Evolutionary conservation across 371 early-diverging fungal genomes (phyloP).

Genomic region (Chytridium lagenaria): DNA sequence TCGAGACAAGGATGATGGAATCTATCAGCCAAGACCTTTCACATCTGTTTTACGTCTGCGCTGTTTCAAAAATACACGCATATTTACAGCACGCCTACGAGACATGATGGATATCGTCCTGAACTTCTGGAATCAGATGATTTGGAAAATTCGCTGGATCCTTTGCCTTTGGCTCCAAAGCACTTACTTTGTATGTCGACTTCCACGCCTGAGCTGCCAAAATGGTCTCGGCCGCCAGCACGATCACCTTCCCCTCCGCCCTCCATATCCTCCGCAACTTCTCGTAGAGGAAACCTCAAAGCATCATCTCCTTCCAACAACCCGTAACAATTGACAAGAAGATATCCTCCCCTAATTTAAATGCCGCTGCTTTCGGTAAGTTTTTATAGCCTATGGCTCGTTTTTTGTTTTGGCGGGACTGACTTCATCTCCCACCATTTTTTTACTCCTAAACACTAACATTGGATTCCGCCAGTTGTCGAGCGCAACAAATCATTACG

Average conservation of each 20-base stretch:
- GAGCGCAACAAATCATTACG: slow-evolving; percentile 8
- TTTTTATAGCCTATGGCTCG: no score
- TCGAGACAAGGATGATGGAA: slow-evolving; percentile 12
- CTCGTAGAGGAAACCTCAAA: neutral
- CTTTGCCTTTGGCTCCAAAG: slow-evolving; percentile 41
- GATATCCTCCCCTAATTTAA: neutral
- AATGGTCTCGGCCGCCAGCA: slow-evolving; percentile 35
- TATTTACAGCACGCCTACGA: slow-evolving; percentile 1
- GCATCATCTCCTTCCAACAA: neutral
- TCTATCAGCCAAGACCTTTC: neutral
- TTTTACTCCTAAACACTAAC: no score
- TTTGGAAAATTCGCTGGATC: slow-evolving; percentile 28
- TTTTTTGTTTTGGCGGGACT: neutral
- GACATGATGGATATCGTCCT: neutral
- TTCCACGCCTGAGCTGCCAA: slow-evolving; percentile 48
- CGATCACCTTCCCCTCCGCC: slow-evolving; percentile 8
- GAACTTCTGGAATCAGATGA: slow-evolving; percentile 22
- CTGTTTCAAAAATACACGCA: slow-evolving; percentile 10
- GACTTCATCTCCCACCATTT: no score
- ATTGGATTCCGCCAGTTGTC: no score
- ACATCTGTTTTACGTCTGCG: slow-evolving; percentile 5
- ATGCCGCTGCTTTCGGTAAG: neutral
- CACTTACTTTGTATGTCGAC: slow-evolving; percentile 40
- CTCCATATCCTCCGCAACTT: neutral
- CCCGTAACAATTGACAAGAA: slow-evolving; percentile 2